Conservation (phyloP, 169 alveolate species). For the Babesia sp. region DNA sequence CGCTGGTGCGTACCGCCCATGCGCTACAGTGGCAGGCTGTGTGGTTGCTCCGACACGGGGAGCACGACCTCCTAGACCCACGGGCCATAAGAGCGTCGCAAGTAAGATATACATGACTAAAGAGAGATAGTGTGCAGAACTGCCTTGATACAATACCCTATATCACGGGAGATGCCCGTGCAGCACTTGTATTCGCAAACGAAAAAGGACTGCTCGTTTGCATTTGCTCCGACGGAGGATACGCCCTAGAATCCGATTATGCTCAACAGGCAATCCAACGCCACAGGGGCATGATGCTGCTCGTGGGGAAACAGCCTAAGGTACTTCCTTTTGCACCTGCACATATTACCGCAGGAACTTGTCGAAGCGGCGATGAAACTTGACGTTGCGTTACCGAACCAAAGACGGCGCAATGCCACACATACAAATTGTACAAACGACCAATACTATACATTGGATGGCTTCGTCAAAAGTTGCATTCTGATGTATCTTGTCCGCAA, state of each 20-base stretch:
- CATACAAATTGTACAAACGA: neutral
- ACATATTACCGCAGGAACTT: constrained; percentile 31
- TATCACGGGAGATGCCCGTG: constrained; percentile 35
- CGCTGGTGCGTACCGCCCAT: constrained; percentile 66
- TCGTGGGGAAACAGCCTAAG: constrained; percentile 53
- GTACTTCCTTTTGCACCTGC: neutral
- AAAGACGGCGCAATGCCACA: neutral
- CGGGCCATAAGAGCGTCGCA: constrained; percentile 64
- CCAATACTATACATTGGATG: constrained; percentile 13
- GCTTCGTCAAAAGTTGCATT: constrained; percentile 28
- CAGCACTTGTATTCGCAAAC: constrained; percentile 51
- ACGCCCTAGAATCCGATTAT: constrained; percentile 29
- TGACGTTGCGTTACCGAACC: constrained; percentile 11
- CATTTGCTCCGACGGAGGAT: constrained; percentile 34
- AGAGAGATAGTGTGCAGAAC: constrained; percentile 30
- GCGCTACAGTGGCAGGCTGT: constrained; percentile 70
- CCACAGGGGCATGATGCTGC: constrained; percentile 56
- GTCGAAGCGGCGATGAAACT: constrained; percentile 33
- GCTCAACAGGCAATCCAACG: constrained; percentile 8
- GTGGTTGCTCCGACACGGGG: constrained; percentile 58
- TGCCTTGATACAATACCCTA: constrained; percentile 63
- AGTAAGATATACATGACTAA: constrained; percentile 13
- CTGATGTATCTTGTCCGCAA: constrained; percentile 42
- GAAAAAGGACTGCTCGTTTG: constrained; percentile 45
- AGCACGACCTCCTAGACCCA: constrained; percentile 64